Conservation (phyloP, 2,329 filamentous ascomycete species). For the Cercospora canescens region DNA sequence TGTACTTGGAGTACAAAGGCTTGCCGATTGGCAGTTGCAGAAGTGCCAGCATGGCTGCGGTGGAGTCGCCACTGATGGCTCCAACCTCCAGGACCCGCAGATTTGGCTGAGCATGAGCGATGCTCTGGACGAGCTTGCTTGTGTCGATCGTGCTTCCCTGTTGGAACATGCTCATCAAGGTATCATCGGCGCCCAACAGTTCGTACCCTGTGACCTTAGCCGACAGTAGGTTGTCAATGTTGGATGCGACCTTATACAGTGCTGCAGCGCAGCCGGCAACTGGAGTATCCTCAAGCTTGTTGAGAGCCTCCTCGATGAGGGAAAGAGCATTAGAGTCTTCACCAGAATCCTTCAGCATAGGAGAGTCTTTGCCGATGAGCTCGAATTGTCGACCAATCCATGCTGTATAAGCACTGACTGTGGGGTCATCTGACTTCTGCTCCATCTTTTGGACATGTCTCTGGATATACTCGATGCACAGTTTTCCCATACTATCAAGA, state of each 20-base stretch:
- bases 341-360: not conserved
- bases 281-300: not conserved
- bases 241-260: not conserved
- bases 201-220: not conserved
- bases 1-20: constrained; percentile 27
- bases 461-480: not conserved
- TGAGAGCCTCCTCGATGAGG: not conserved
- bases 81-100: constrained; percentile 5
- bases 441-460: not conserved
- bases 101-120: not conserved
- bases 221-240: not conserved
- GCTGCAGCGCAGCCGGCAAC: not conserved
- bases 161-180: not conserved
- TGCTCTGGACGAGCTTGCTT: not conserved
- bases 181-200: not conserved
- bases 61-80: not conserved
- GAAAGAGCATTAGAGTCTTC: not conserved
- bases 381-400: not conserved
- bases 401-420: not conserved
- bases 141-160: not conserved
- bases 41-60: not conserved
- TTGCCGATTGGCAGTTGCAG: not conserved
- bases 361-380: not conserved
- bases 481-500: not conserved
- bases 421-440: not conserved